Conservation (phyloP, 768 basidiomycete genomes). For the Mycena rebaudengoi region DNA sequence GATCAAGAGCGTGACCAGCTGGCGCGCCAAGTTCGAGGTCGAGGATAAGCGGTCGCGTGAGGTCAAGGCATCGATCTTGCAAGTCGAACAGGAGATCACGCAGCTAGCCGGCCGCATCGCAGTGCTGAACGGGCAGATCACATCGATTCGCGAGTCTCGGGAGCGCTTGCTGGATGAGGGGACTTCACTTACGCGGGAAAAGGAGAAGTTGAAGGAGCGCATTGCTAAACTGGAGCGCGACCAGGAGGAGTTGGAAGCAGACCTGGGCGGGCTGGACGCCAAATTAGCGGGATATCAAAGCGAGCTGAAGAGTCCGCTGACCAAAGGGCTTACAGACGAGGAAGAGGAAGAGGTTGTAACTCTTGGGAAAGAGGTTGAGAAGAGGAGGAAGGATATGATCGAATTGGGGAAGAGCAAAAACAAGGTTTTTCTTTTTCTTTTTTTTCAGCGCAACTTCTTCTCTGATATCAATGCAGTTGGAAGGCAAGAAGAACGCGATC, state of each 20-base stretch:
- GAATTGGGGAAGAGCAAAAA: constrained; percentile 73
- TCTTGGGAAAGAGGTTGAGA: constrained; percentile 81
- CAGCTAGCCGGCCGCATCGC: constrained; percentile 76
- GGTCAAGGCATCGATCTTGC: constrained; percentile 73
- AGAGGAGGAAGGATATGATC: constrained; percentile 72
- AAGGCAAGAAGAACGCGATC: constrained; percentile 78
- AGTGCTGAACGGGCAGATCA: constrained; percentile 72
- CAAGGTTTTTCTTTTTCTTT: constrained; percentile 54
- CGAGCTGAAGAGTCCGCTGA: constrained; percentile 81
- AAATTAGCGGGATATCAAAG: constrained; percentile 70
- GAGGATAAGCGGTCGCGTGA: constrained; percentile 74
- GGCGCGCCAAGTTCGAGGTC: constrained; percentile 75
- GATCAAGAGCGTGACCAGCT: constrained; percentile 77
- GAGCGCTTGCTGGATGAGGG: constrained; percentile 75
- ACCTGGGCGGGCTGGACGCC: constrained; percentile 66
- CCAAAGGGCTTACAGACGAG: constrained; percentile 72
- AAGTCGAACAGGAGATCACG: constrained; percentile 89
- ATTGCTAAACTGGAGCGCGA: constrained; percentile 72
- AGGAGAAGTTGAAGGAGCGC: constrained; percentile 70
- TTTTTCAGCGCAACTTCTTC: neutral
- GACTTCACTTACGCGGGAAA: constrained; percentile 66
- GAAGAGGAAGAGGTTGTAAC: constrained; percentile 74
- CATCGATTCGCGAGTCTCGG: constrained; percentile 71
- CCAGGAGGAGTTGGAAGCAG: constrained; percentile 75
- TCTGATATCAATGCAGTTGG: constrained; percentile 54